A percentile compares a stretch with the other conserved stretches of the same genome.
phyloP scores from a whole-genome alignment of 163 green algal genomes.

The Scenedesmus sp. region DNA sequence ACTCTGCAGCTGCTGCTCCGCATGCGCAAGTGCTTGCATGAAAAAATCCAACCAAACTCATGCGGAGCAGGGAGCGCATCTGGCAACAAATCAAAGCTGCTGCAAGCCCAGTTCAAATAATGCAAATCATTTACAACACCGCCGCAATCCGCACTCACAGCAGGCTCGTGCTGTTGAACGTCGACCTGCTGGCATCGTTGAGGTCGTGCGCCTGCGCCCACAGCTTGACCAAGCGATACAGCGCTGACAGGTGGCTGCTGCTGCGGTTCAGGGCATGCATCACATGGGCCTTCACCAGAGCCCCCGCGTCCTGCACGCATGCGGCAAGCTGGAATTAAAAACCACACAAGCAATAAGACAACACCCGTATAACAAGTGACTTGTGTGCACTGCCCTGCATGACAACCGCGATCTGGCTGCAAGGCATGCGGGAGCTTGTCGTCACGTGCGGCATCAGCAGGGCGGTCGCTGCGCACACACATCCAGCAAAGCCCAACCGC shows the following conservation, averaged over 20 bases:
- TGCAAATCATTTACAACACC: not conserved
- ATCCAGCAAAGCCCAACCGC: not conserved
- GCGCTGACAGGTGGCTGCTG: not conserved
- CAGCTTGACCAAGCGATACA: slow-evolving; percentile 51
- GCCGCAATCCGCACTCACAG: not conserved
- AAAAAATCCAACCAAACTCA: not conserved
- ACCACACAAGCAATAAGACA: no score
- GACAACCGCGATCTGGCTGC: no score
- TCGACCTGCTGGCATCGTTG: slow-evolving; percentile 47
- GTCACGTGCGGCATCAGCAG: no score
- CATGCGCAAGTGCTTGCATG: not conserved
- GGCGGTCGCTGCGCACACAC: not conserved
- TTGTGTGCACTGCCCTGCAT: no score
- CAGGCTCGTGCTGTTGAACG: slow-evolving; percentile 51
- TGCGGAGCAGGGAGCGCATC: not conserved
- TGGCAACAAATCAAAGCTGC: not conserved
- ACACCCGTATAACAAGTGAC: no score
- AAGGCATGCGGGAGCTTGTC: no score
- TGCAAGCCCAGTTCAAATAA: no score
- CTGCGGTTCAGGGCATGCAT: not conserved
- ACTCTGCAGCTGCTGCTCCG: not conserved
- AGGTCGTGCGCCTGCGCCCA: slow-evolving; percentile 48
- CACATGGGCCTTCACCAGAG: slow-evolving; percentile 59
- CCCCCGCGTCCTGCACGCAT: slow-evolving; percentile 26
- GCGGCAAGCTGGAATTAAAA: not conserved